These are phyloP conservation scores for Teunomyces barrocoloradensis DNA, from an alignment of 805 yeast species.

Conservation along the genomic window DNA sequence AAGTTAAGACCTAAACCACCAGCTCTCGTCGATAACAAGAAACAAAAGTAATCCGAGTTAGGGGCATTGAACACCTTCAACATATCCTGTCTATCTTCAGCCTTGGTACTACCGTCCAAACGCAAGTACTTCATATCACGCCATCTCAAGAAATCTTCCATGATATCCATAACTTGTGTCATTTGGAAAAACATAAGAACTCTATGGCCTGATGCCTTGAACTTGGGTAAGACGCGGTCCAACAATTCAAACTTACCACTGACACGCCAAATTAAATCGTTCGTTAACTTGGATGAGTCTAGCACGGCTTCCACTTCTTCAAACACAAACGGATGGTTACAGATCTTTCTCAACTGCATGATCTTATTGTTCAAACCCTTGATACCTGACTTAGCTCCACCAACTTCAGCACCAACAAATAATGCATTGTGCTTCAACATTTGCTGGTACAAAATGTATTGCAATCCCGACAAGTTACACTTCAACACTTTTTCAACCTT, in stretches of 20 bases:
- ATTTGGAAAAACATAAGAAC: conserved; percentile 82
- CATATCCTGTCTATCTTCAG: conserved; percentile 78
- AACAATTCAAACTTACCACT: conserved; percentile 80
- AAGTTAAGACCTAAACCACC: conserved; percentile 86
- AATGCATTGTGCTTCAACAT: conserved; percentile 72
- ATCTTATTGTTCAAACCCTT: conserved; percentile 79
- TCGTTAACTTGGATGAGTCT: conserved; percentile 60
- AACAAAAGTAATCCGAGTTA: conserved; percentile 72
- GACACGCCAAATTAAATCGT: conserved; percentile 69
- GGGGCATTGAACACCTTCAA: conserved; percentile 74
- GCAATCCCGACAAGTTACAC: conserved; percentile 74
- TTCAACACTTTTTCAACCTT: conserved; percentile 80
- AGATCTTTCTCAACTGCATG: conserved; percentile 82
- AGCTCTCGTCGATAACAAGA: conserved; percentile 79
- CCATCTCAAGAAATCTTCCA: conserved; percentile 77
- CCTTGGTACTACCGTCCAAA: conserved; percentile 79
- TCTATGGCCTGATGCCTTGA: conserved; percentile 71
- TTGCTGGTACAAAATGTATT: conserved; percentile 67
- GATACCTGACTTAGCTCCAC: conserved; percentile 61
- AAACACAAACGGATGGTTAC: conserved; percentile 85
- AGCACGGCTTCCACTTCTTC: conserved; percentile 75
- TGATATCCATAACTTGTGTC: conserved; percentile 88
- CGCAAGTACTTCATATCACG: conserved; percentile 68
- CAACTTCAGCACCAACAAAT: conserved; percentile 61
- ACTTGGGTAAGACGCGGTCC: conserved; percentile 73